Conservation (phyloP, 345 rosid species). For the Eucalyptus leucophloia region DNA sequence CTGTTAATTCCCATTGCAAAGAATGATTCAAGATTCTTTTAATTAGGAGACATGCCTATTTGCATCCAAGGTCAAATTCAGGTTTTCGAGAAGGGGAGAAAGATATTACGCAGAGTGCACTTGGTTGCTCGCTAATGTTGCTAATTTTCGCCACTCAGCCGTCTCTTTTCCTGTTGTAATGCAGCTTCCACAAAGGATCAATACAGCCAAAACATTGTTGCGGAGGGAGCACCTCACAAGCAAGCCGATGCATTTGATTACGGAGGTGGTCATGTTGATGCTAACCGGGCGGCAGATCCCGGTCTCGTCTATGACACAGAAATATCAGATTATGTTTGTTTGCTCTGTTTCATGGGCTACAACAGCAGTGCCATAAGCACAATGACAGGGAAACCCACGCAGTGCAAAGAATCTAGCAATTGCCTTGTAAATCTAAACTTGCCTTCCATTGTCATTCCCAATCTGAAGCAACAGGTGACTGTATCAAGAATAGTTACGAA, state of each 20-base stretch:
- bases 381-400: conserved; percentile 14
- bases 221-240: conserved; percentile 52
- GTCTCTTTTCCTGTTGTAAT: background rate
- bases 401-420: conserved; percentile 20
- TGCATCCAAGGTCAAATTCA: background rate
- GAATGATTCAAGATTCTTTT: background rate
- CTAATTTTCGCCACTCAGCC: background rate
- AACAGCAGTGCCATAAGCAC: conserved; percentile 33
- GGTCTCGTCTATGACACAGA: conserved; percentile 50
- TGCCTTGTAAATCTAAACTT: conserved; percentile 39
- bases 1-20: background rate
- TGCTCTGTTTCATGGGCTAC: conserved; percentile 53
- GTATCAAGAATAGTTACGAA: conserved; percentile 56
- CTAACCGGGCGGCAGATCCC: conserved; percentile 33
- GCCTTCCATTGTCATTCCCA: conserved; percentile 60
- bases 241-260: conserved; percentile 53
- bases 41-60: background rate
- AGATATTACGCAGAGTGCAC: background rate
- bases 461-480: conserved; percentile 27
- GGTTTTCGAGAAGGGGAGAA: background rate
- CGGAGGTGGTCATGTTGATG: conserved; percentile 61
- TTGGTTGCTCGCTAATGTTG: background rate
- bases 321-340: conserved; percentile 25
- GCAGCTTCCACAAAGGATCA: conserved; percentile 40
- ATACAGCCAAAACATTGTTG: conserved; percentile 22